Conservation (phyloP, 805 yeast genomes). For the Candida nanaspora region DNA sequence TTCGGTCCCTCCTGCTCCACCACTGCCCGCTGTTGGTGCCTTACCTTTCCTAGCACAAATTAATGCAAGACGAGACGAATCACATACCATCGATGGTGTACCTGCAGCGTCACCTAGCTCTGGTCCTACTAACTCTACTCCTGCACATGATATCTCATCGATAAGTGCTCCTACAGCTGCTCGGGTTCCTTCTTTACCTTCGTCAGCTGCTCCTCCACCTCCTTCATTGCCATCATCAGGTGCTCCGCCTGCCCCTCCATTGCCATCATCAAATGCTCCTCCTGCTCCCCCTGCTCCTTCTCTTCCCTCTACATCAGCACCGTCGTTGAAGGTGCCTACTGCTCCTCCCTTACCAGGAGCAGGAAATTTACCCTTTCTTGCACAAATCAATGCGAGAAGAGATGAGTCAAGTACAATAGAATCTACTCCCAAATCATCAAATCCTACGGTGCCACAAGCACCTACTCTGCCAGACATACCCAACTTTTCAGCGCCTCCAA, state of each 20-base stretch:
- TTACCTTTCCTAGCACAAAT: constrained; percentile 55
- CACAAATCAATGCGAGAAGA: constrained; percentile 50
- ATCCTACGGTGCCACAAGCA: too few species aligned
- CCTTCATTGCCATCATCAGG: constrained; percentile 11
- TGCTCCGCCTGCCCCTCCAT: constrained; percentile 15
- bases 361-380: constrained; percentile 45
- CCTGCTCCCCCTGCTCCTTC: too few species aligned
- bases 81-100: constrained; percentile 37
- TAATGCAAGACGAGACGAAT: constrained; percentile 45
- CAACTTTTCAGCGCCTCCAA: constrained; percentile 8
- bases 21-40: too few species aligned
- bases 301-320: too few species aligned
- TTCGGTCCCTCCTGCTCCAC: constrained; percentile 26
- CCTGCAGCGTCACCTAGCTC: constrained; percentile 9
- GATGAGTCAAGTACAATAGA: constrained; percentile 45
- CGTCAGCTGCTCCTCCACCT: constrained; percentile 20
- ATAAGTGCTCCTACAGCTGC: constrained; percentile 6
- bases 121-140: constrained; percentile 15
- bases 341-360: constrained; percentile 14
- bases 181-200: constrained; percentile 21
- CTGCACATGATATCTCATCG: constrained; percentile 1
- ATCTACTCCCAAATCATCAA: constrained; percentile 11
- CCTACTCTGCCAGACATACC: constrained; percentile 1
- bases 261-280: constrained; percentile 3
- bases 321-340: too few species aligned